Percentiles rank a stretch among this genome's conserved stretches.
Conservation (phyloP, 2,329 filamentous ascomycete genomes). For the Aspergillus floridensis region DNA sequence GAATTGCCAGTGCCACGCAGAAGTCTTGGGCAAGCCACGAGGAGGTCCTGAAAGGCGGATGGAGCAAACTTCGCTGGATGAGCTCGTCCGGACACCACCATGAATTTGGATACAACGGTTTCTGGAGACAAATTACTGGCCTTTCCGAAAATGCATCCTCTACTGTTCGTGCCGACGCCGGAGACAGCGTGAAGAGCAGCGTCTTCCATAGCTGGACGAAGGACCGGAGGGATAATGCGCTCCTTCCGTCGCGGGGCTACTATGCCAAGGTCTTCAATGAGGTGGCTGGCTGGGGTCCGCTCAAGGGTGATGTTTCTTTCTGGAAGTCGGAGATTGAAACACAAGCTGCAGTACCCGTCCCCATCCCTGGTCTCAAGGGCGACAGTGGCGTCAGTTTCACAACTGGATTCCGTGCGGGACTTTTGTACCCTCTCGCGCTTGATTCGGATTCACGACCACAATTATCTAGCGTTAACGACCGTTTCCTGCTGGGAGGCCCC, state of each 20-base stretch:
- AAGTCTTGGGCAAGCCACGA: slow-evolving; percentile 95
- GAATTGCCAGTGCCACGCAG: slow-evolving; percentile 75
- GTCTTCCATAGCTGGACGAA: slow-evolving; percentile 76
- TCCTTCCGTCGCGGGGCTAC: slow-evolving; percentile 80
- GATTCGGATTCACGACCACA: slow-evolving; percentile 54
- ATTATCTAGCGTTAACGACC: slow-evolving; percentile 83
- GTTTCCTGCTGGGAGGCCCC: slow-evolving; percentile 90
- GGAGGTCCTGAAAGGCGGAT: slow-evolving; percentile 76
- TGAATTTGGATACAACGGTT: slow-evolving; percentile 73
- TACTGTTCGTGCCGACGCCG: slow-evolving; percentile 78
- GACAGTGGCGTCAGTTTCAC: slow-evolving; percentile 79
- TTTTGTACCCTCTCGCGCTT: slow-evolving; percentile 77
- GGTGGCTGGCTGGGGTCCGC: slow-evolving; percentile 78
- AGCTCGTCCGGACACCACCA: slow-evolving; percentile 65
- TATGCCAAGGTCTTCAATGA: slow-evolving; percentile 75
- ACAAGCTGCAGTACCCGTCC: slow-evolving; percentile 70
- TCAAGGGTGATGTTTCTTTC: slow-evolving; percentile 89
- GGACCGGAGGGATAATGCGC: slow-evolving; percentile 78
- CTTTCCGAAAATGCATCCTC: slow-evolving; percentile 73
- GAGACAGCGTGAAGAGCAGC: slow-evolving; percentile 86
- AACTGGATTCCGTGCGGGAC: slow-evolving; percentile 73
- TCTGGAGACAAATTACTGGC: slow-evolving; percentile 86
- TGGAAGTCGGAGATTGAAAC: slow-evolving; percentile 87
- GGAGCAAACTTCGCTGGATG: slow-evolving; percentile 73
- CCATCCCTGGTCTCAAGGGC: slow-evolving; percentile 65